phyloP scores from a whole-genome alignment of 768 basidiomycete species.

The Hypholoma fasciculare region DNA sequence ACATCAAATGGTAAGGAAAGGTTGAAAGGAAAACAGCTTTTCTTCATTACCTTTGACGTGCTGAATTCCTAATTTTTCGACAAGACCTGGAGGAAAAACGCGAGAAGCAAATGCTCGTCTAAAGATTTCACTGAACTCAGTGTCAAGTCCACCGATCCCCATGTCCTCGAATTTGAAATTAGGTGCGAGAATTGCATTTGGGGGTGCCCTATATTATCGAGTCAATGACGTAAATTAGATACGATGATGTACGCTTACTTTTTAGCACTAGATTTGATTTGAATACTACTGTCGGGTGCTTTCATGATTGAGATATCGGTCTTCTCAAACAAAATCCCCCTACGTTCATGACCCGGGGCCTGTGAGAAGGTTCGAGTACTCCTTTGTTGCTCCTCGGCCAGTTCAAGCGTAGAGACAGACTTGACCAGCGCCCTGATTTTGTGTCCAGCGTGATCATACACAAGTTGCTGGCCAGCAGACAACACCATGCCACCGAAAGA shows the following conservation, averaged over 20 bases:
- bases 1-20: not conserved
- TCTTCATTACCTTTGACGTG: constrained; percentile 87
- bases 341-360: constrained; percentile 25
- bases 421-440: constrained; percentile 74
- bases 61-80: constrained; percentile 96
- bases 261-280: constrained; percentile 89
- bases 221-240: not conserved
- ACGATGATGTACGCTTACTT: constrained; percentile 50
- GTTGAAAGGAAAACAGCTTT: not conserved
- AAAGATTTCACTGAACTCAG: constrained; percentile 95
- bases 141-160: constrained; percentile 97
- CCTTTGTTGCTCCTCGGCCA: constrained; percentile 60
- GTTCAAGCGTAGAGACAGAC: constrained; percentile 57
- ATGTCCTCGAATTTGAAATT: constrained; percentile 99
- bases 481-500: constrained; percentile 76
- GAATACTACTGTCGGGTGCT: constrained; percentile 77
- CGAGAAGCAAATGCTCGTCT: constrained; percentile 97
- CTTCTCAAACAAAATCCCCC: constrained; percentile 85
- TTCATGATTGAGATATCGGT: constrained; percentile 93
- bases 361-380: constrained; percentile 30
- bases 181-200: constrained; percentile 94
- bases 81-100: constrained; percentile 95
- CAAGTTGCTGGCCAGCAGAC: constrained; percentile 64
- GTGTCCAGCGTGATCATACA: constrained; percentile 88
- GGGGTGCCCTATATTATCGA: constrained; percentile 59